Evolutionary conservation across 768 basidiomycete genomes (phyloP).

Genomic region (Boletus rubroflammeus): DNA sequence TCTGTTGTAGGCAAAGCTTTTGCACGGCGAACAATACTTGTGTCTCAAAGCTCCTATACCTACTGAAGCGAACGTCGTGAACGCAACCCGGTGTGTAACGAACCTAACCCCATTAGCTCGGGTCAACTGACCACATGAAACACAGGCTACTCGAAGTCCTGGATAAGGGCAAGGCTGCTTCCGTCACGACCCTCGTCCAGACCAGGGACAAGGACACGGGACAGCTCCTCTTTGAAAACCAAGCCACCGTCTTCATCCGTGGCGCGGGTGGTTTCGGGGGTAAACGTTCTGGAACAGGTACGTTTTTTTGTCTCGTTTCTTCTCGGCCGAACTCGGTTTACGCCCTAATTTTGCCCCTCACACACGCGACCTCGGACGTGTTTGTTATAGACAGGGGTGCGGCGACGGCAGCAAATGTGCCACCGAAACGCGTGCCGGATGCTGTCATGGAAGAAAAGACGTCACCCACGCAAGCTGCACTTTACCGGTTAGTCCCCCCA

Average conservation of each 20-base stretch:
- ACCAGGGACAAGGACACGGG: slow-evolving; percentile 80
- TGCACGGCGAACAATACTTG: slow-evolving; percentile 97
- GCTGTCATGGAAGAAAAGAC: slow-evolving; percentile 89
- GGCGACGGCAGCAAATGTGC: slow-evolving; percentile 75
- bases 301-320: slow-evolving; percentile 20
- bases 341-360: neutral
- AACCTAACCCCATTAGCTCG: slow-evolving; percentile 15
- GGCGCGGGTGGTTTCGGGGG: slow-evolving; percentile 97
- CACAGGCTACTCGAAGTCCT: slow-evolving; percentile 71
- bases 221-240: slow-evolving; percentile 84
- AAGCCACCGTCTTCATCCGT: slow-evolving; percentile 87
- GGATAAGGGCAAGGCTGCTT: slow-evolving; percentile 92
- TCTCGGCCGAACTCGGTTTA: slow-evolving; percentile 1
- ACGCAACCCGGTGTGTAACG: slow-evolving; percentile 53
- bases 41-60: slow-evolving; percentile 85
- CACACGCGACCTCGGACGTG: neutral
- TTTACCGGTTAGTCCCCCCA: slow-evolving; percentile 69
- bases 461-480: slow-evolving; percentile 71
- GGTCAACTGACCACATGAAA: slow-evolving; percentile 7
- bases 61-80: slow-evolving; percentile 76
- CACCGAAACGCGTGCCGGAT: slow-evolving; percentile 83
- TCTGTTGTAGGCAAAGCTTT: slow-evolving; percentile 72
- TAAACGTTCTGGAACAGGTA: slow-evolving; percentile 77
- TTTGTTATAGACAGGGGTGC: slow-evolving; percentile 72
- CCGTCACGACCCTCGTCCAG: slow-evolving; percentile 74